phyloP scores from a whole-genome alignment of 2,329 filamentous ascomycete species.

The Exophiala dermatitidis region DNA sequence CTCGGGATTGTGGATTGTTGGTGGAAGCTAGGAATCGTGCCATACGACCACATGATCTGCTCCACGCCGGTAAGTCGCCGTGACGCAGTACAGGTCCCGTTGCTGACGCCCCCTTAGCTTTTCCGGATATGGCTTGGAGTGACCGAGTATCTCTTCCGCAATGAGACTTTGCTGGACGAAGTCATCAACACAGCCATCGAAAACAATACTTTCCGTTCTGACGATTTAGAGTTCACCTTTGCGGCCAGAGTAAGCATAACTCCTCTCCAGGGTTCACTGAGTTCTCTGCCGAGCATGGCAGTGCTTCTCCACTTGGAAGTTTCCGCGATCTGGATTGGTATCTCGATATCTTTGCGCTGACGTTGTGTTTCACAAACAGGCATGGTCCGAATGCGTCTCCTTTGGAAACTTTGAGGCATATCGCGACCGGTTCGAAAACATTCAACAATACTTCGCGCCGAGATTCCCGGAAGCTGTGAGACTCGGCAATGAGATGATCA shows the following conservation, averaged over 20 bases:
- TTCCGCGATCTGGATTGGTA: too few species aligned
- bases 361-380: slow-evolving; percentile 38
- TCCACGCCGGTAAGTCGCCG: slow-evolving; percentile 65
- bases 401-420: slow-evolving; percentile 91
- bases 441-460: slow-evolving; percentile 85
- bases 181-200: slow-evolving; percentile 78
- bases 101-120: slow-evolving; percentile 44
- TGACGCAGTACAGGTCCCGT: slow-evolving; percentile 8
- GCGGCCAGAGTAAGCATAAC: slow-evolving; percentile 70
- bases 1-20: slow-evolving; percentile 98
- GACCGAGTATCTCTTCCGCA: slow-evolving; percentile 92
- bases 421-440: slow-evolving; percentile 80
- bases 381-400: slow-evolving; percentile 89
- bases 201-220: slow-evolving; percentile 85
- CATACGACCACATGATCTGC: slow-evolving; percentile 99
- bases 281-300: too few species aligned
- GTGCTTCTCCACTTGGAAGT: too few species aligned
- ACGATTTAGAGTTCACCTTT: slow-evolving; percentile 96
- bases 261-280: too few species aligned
- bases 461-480: slow-evolving; percentile 79
- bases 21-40: slow-evolving; percentile 86
- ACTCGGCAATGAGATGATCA: slow-evolving; percentile 95
- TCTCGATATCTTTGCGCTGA: too few species aligned
- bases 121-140: slow-evolving; percentile 96
- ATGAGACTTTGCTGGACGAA: slow-evolving; percentile 70